Percentiles rank a stretch among this genome's conserved stretches.
These are phyloP conservation scores for Suillus spraguei DNA, from an alignment of 768 basidiomycete genomes.

Conservation along the genomic window DNA sequence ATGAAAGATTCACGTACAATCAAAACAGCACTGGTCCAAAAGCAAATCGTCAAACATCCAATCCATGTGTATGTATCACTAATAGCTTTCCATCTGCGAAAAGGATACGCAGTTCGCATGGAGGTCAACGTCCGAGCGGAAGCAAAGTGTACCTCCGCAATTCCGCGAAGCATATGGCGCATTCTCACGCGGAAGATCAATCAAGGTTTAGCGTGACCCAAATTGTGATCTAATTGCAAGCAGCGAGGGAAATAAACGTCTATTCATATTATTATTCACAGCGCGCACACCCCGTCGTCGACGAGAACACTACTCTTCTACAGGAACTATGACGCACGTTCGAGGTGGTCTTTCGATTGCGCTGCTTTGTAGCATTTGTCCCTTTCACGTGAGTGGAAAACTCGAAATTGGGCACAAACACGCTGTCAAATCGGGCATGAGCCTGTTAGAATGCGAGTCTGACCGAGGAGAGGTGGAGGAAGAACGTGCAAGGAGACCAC, in stretches of 20 bases:
- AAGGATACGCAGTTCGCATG: no score
- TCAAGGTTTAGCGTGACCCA: neutral
- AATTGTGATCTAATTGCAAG: neutral
- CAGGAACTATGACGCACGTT: conserved; percentile 5
- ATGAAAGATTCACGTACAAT: no score
- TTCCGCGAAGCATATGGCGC: conserved; percentile 1
- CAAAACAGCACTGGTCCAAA: no score
- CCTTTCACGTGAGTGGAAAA: neutral
- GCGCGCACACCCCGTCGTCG: neutral
- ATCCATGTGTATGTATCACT: no score
- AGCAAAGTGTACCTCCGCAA: neutral
- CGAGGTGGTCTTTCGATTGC: neutral
- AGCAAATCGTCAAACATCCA: no score
- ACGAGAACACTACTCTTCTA: neutral
- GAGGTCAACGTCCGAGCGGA: no score
- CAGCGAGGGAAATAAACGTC: neutral
- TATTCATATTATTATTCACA: neutral
- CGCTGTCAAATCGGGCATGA: neutral
- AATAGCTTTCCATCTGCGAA: no score
- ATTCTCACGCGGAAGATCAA: neutral
- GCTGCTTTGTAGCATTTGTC: neutral
- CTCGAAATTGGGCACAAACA: neutral
- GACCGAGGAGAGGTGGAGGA: neutral
- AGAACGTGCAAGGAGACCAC: conserved; percentile 1
- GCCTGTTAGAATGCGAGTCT: neutral